Base-by-base conservation (phyloP, 78 protist species). In the Cavenderia fasciculata region DNA sequence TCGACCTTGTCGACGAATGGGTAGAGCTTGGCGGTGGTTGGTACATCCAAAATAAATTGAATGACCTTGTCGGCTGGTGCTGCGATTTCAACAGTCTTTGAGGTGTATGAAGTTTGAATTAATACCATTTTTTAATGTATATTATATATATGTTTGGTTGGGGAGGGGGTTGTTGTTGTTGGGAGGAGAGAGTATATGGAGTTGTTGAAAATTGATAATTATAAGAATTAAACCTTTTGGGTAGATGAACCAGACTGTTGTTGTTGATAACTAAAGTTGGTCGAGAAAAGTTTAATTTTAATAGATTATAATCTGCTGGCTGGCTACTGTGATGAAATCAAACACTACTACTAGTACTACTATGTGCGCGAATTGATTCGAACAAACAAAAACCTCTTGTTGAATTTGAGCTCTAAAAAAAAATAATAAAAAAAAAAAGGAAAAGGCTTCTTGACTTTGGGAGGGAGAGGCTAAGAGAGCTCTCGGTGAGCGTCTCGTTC, bases 1-100 rank as follows among this genome's bases (percentile, higher is more conserved):
- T 65, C 88, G 62, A 79, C 76, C 2, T 21, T 40, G 29, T 79
- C 88, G 27, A 79, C 88, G 70, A 79, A 79, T 79, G 88, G 88
- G 56, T 79, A 79, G 46, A 74, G 66, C 38, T 79, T 79, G 56
- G 88, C 74, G 7, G 54, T 41, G 1, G 41, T 27, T 62, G 63
- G 76, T 10, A 79, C 88, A 66, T 79, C 88, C 14, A 79, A 52
- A 16, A 79, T 18, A 49, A 79, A 79, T 49, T 54, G 54, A 49
- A 79, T 52, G 10, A 79, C 47, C 70, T 79, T 79, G 8, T 79
- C 88, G 11, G 76, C 71, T n/a, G 77, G 25, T 11, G 38, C 65
- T 23, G 47, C 52, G 36, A 79, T 40, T 66, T 79, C 88, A 36
- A 79, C 33, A 51, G 88, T 66, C 56, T 79, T 62, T 34, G 88